Evolutionary conservation across 495 filamentous ascomycete genomes (phyloP).

Genomic region (Hypoxylon cercidicola): DNA sequence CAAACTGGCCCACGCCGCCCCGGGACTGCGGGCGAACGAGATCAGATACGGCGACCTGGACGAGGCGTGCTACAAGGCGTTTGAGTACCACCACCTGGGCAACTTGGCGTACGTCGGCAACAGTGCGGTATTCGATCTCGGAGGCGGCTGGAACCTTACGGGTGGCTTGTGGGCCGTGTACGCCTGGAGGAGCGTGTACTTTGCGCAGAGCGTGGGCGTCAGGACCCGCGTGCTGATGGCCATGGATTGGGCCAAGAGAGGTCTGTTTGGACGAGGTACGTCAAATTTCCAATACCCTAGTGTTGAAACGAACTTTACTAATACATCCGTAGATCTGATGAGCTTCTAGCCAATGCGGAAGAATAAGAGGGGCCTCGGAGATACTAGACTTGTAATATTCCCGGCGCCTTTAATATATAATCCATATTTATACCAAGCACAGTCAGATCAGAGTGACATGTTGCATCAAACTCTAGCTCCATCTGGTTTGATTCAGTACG

Average conservation of each 20-base stretch:
- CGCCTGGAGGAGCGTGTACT: slow-evolving; percentile 96
- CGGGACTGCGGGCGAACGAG: slow-evolving; percentile 81
- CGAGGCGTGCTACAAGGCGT: slow-evolving; percentile 92
- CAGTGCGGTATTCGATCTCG: slow-evolving; percentile 90
- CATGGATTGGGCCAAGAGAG: slow-evolving; percentile 98
- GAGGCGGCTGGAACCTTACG: slow-evolving; percentile 74
- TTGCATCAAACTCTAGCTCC: no score
- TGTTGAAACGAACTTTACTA: slow-evolving; percentile 38
- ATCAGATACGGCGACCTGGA: slow-evolving; percentile 91
- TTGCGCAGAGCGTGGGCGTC: slow-evolving; percentile 96
- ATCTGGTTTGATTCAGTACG: no score
- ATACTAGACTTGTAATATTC: no score
- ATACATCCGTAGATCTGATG: slow-evolving; percentile 67
- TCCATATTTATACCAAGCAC: no score
- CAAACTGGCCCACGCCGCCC: slow-evolving; percentile 82
- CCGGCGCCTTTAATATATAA: no score
- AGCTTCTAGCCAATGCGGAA: slow-evolving; percentile 60
- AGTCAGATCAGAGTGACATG: no score
- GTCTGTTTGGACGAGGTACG: slow-evolving; percentile 94
- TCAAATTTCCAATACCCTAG: slow-evolving; percentile 14
- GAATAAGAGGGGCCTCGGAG: neutral
- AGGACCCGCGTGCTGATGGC: slow-evolving; percentile 88
- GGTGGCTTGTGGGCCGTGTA: slow-evolving; percentile 95
- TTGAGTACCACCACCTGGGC: slow-evolving; percentile 92
- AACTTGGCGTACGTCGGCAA: slow-evolving; percentile 97